Base-by-base conservation (phyloP, 306 rosid species). In the Glycyrrhiza uralensis region DNA sequence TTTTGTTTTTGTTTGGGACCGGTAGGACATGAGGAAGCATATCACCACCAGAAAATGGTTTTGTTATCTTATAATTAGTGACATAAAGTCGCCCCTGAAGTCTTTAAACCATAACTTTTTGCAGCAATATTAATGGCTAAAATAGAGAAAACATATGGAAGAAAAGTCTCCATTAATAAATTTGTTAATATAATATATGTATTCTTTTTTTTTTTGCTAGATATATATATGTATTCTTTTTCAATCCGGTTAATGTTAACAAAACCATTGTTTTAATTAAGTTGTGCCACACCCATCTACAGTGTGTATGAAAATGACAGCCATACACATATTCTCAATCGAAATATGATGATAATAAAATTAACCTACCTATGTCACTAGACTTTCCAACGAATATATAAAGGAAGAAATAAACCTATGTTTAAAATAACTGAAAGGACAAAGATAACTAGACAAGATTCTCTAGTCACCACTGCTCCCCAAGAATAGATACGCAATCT, bases 391-490 rank as follows among this genome's bases (percentile, higher is more conserved):
- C 11, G 45, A n/a, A n/a, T 35, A 22, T 1, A 47, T 38, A 32
- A 65, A 26, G 23, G 3, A 19, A 29, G 13, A 13, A 52, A 17
- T 17, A 17, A 55, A 71, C 4, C 26, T 39, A 28, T 49, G 66
- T 60, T 58, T 74, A 12, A 58, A 30, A 33, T 22, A 20, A 30
- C 14, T 39, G 72, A 74, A 76, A 59, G 65, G 71, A 15, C 62
- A 36, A 59, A 50, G 54, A 41, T 19, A 55, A 19, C 6, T 7
- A 24, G 80, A 56, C 22, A 55, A 56, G 69, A 56, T 76, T 56
- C 22, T 66, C 28, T 42, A 1, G 51, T 66, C 26, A 19, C 29
- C 41, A 23, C 67, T 13, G 44, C 59, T 52, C 64, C 42, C 74
- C 46, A n/a, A n/a, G n/a, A n/a, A n/a, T n/a, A 57, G 42, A 66